Evolutionary conservation across 176 grass and related monocot species (phyloP), one percentile per base, ranked within the genome.

Genomic region (Hsuehochloa calcarea): DNA sequence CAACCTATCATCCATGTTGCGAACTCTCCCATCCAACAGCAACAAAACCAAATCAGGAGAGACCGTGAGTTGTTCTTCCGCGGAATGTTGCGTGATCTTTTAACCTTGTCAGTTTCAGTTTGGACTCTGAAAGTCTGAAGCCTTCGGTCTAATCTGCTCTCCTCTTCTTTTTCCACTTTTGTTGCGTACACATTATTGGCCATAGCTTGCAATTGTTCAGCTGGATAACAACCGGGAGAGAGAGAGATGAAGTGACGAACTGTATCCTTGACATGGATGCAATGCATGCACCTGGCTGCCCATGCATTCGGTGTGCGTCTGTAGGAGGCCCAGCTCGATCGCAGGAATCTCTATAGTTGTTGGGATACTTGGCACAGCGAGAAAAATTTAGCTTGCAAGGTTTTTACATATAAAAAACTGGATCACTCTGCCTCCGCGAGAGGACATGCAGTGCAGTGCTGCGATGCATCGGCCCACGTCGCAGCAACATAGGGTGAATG

Each of bases 281-380:
- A 12, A 15, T 72, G 52, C 52, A 61, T 77, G 59, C 73, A 84
- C 38, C 37, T 47, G 51, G 39, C 0, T 68, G 88, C 9, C 86
- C 88, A 90, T 39, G 84, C 84, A 10, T 13, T 25, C 51, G 20
- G 84, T 47, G 84, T 82, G 88, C 79, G 41, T 15, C 14, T 51
- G 49, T 4, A 17, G 47, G 47, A 50, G 47, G 47, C 47, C 47
- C 47, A 15, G 47, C 47, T 50, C 41, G 5, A 39, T 75, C 60
- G 60, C 44, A 38, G 45, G 73, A 60, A 86, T 82, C 72, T 84
- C 76, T 34, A 34, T 85, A 87, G 89, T 83, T 67, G 84, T 90
- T 90, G 84, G 73, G 89, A 90, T 90, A 72, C 88, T 65, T 25
- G 2, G 51, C 19, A 39, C 2, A 34, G 46, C 52, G 46, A 52